Evolutionary conservation across 1,284 basidiomycete species (phyloP).

Genomic region (Mycena citricolor): DNA sequence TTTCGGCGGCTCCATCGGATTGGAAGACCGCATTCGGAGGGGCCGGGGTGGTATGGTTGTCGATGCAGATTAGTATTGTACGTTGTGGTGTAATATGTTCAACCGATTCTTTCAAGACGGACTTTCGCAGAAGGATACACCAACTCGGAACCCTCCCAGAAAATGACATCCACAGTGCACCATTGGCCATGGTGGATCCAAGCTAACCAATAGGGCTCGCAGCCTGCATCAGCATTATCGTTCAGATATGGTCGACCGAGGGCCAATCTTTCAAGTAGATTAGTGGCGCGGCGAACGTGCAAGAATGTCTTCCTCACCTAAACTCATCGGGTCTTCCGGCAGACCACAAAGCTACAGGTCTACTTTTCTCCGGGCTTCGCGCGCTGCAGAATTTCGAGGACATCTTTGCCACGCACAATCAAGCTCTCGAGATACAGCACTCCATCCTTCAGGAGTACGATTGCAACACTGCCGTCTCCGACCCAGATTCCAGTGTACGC

Average conservation of each 20-base stretch:
- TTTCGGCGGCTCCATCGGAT: constrained; percentile 70
- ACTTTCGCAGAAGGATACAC: constrained; percentile 35
- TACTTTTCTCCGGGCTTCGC: too few species aligned
- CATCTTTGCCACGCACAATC: constrained; percentile 35
- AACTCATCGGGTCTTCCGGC: constrained; percentile 41
- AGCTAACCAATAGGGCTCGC: constrained; percentile 34
- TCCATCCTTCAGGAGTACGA: constrained; percentile 34
- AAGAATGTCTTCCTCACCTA: constrained; percentile 28
- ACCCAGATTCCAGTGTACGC: constrained; percentile 40
- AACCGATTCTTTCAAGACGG: too few species aligned
- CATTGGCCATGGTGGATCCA: constrained; percentile 29
- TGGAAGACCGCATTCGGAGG: constrained; percentile 72
- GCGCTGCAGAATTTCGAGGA: constrained; percentile 31
- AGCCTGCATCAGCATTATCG: constrained; percentile 29
- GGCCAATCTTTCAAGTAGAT: constrained; percentile 25
- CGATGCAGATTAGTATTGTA: constrained; percentile 46
- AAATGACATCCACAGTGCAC: constrained; percentile 35
- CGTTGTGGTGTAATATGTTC: constrained; percentile 15
- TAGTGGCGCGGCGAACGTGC: neutral
- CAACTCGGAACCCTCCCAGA: constrained; percentile 31
- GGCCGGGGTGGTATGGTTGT: constrained; percentile 64
- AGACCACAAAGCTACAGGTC: constrained; percentile 35
- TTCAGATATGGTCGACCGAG: constrained; percentile 31
- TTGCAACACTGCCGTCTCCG: constrained; percentile 27
- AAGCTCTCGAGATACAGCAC: constrained; percentile 36